phyloP scores from a whole-genome alignment of 164 flowering plant genomes.

The Echeveria elegans region DNA sequence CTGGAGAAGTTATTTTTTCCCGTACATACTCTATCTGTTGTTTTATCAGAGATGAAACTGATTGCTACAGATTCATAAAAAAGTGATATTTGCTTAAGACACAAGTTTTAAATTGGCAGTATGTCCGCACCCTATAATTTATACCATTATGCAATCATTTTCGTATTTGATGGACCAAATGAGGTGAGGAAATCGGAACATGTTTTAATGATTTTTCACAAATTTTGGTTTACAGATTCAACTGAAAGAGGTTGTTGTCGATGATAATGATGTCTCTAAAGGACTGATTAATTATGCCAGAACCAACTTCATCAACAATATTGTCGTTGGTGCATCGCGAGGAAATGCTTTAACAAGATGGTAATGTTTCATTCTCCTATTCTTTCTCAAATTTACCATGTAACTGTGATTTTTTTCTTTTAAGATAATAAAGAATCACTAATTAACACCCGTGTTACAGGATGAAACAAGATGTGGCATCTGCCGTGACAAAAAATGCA shows the following conservation, averaged over 20 bases:
- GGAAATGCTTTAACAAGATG: constrained; percentile 48
- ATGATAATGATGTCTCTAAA: constrained; percentile 44
- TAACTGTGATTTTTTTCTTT: too few species aligned
- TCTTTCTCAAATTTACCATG: neutral
- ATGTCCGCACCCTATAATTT: too few species aligned
- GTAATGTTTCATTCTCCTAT: constrained; percentile 7
- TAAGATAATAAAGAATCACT: too few species aligned
- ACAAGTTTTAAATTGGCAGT: neutral
- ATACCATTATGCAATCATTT: neutral
- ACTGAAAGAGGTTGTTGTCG: constrained; percentile 56
- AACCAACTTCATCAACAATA: constrained; percentile 24
- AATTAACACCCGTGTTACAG: constrained; percentile 18
- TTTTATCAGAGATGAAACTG: neutral
- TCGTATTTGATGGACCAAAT: neutral
- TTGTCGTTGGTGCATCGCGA: constrained; percentile 63
- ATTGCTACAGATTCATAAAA: neutral
- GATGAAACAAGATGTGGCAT: constrained; percentile 45
- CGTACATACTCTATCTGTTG: neutral
- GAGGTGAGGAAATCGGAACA: neutral
- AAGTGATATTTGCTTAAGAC: neutral
- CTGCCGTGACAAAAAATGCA: constrained; percentile 34
- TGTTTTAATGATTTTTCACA: neutral
- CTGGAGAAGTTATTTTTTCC: neutral
- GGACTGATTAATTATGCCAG: constrained; percentile 44
- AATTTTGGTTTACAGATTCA: constrained; percentile 31